phyloP scores from a whole-genome alignment of 257 asterid species.

The Solanum chmielewskii region DNA sequence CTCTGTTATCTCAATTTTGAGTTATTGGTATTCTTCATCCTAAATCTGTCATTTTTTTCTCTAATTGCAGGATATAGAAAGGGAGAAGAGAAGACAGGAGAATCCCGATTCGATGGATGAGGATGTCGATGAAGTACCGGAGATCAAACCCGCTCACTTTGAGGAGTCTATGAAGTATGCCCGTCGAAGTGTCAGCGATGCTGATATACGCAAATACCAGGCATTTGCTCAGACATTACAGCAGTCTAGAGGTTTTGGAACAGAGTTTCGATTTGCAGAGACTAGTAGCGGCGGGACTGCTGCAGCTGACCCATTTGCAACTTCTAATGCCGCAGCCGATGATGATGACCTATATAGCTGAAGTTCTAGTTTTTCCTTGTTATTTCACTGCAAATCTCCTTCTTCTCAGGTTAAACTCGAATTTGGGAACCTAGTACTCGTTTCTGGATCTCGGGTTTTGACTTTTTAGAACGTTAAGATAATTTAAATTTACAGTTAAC shows the following conservation, averaged over 20 bases:
- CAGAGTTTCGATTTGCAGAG: conserved; percentile 52
- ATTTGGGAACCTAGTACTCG: background rate
- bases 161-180: conserved; percentile 69
- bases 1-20: background rate
- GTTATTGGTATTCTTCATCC: background rate
- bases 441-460: background rate
- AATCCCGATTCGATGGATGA: conserved; percentile 46
- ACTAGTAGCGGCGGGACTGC: conserved; percentile 7
- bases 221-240: conserved; percentile 56
- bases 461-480: background rate
- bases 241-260: conserved; percentile 62
- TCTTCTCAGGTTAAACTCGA: background rate
- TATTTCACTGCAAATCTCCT: background rate
- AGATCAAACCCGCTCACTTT: conserved; percentile 49
- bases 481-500: background rate
- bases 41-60: background rate
- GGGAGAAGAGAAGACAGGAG: conserved; percentile 29
- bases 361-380: background rate
- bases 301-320: conserved; percentile 36
- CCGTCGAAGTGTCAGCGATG: conserved; percentile 57
- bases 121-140: conserved; percentile 39
- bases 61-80: conserved; percentile 40
- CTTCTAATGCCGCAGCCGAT: conserved; percentile 38
- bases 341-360: conserved; percentile 49
- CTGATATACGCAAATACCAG: conserved; percentile 63